phyloP scores from a whole-genome alignment of 352 stramenopile species.

The Saprolegnia diclina region DNA sequence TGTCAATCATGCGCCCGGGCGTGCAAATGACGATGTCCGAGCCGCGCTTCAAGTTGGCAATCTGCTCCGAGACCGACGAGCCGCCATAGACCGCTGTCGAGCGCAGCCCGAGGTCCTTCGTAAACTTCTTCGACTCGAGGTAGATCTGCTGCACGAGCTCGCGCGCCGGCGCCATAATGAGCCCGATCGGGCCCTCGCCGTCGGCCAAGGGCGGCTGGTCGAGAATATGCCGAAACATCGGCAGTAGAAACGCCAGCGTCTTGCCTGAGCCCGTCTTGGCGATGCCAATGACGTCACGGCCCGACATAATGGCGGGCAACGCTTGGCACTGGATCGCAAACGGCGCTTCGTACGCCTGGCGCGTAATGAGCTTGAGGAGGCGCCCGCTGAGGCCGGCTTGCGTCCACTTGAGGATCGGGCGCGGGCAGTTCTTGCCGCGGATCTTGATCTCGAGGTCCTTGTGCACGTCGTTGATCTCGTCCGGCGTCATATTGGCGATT shows the following conservation, averaged over 20 bases:
- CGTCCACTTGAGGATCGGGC: slow-evolving; percentile 93
- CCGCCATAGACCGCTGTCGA: slow-evolving; percentile 95
- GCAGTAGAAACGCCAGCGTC: slow-evolving; percentile 86
- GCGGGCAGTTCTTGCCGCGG: slow-evolving; percentile 94
- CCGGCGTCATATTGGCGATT: slow-evolving; percentile 85
- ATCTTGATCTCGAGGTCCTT: slow-evolving; percentile 95
- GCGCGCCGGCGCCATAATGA: slow-evolving; percentile 97
- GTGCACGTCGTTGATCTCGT: slow-evolving; percentile 73
- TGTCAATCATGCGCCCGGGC: slow-evolving; percentile 98
- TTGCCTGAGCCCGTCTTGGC: slow-evolving; percentile 96
- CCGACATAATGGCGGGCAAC: slow-evolving; percentile 97
- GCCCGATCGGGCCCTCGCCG: slow-evolving; percentile 95
- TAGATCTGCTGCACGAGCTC: slow-evolving; percentile 99
- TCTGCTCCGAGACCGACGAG: slow-evolving; percentile 95
- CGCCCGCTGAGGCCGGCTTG: slow-evolving; percentile 96
- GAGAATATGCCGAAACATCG: slow-evolving; percentile 95
- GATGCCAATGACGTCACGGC: slow-evolving; percentile 98
- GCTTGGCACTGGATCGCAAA: slow-evolving; percentile 97
- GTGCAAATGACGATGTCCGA: slow-evolving; percentile 98
- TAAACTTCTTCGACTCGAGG: slow-evolving; percentile 91
- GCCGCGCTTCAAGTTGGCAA: slow-evolving; percentile 97
- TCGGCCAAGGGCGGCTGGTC: slow-evolving; percentile 87
- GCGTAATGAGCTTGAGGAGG: slow-evolving; percentile 92
- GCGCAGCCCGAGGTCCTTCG: slow-evolving; percentile 86
- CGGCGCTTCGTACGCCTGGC: slow-evolving; percentile 89